Evolutionary conservation across 257 asterid species (phyloP).

Genomic region (Primulina huaijiensis): DNA sequence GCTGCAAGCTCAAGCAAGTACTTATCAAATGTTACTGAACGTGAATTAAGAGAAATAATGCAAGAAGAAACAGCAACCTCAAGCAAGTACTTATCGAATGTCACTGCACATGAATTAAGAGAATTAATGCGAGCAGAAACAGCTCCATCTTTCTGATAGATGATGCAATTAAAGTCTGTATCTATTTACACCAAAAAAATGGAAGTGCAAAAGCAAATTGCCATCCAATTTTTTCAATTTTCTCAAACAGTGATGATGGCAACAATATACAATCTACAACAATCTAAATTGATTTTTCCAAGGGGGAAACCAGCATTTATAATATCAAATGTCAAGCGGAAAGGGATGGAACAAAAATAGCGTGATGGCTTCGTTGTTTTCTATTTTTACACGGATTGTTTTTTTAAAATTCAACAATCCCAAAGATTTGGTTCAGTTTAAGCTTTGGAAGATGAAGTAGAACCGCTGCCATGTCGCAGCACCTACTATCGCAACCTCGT

Average conservation of each 20-base stretch:
- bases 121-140: background rate
- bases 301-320: background rate
- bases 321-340: background rate
- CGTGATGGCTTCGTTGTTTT: background rate
- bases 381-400: background rate
- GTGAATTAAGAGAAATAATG: constrained; percentile 3
- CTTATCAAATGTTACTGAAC: background rate
- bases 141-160: background rate
- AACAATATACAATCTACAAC: background rate
- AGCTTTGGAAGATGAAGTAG: background rate
- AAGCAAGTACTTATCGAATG: constrained; percentile 6
- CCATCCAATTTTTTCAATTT: background rate
- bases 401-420: no score
- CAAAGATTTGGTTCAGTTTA: background rate
- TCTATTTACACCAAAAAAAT: background rate
- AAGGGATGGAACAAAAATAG: background rate
- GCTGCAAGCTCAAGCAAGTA: constrained; percentile 41
- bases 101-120: background rate
- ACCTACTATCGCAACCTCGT: background rate
- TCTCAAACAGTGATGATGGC: background rate
- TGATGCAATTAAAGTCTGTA: background rate
- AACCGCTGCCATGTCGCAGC: background rate
- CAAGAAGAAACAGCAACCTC: background rate
- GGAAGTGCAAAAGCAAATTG: background rate
- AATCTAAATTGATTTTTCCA: background rate